phyloP scores from a whole-genome alignment of 208 protist species.

The Trypanosomatidae sp. region DNA sequence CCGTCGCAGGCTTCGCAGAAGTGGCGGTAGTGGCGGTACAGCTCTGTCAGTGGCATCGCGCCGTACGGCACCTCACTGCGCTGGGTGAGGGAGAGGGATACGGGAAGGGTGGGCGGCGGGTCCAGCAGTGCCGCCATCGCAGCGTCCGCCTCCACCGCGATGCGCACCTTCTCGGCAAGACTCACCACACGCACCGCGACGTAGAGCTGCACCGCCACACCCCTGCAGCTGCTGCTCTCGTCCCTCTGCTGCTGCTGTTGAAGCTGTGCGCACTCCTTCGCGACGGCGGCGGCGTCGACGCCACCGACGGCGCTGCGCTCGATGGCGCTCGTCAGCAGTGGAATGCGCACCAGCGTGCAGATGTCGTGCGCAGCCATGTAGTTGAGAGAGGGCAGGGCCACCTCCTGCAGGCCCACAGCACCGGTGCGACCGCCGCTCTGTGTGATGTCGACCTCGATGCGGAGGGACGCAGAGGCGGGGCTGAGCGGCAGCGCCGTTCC shows the following conservation, averaged over 20 bases:
- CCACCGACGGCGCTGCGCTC: neutral
- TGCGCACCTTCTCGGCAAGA: slow-evolving; percentile 47
- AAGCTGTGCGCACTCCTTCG: neutral
- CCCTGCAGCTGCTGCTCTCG: neutral
- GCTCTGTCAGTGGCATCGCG: slow-evolving; percentile 57
- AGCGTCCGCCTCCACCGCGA: slow-evolving; percentile 43
- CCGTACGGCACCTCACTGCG: slow-evolving; percentile 53
- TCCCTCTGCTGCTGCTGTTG: neutral
- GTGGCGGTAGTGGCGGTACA: slow-evolving; percentile 72
- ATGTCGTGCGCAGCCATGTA: slow-evolving; percentile 36
- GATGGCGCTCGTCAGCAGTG: slow-evolving; percentile 25
- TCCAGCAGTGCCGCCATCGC: slow-evolving; percentile 27
- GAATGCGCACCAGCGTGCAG: slow-evolving; percentile 48
- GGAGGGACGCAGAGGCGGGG: slow-evolving; percentile 27
- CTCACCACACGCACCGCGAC: slow-evolving; percentile 74
- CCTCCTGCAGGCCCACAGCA: slow-evolving; percentile 27
- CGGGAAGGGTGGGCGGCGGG: slow-evolving; percentile 13
- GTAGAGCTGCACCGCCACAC: slow-evolving; percentile 21
- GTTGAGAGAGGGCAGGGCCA: slow-evolving; percentile 38
- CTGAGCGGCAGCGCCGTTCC: slow-evolving; percentile 14
- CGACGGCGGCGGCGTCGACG: slow-evolving; percentile 9
- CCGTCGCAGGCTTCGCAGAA: slow-evolving; percentile 50
- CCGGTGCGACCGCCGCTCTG: slow-evolving; percentile 12
- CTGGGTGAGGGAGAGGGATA: slow-evolving; percentile 27
- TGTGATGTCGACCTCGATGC: slow-evolving; percentile 36